Base-by-base conservation (phyloP, 164 flowering plant species). In the Piper betle region DNA sequence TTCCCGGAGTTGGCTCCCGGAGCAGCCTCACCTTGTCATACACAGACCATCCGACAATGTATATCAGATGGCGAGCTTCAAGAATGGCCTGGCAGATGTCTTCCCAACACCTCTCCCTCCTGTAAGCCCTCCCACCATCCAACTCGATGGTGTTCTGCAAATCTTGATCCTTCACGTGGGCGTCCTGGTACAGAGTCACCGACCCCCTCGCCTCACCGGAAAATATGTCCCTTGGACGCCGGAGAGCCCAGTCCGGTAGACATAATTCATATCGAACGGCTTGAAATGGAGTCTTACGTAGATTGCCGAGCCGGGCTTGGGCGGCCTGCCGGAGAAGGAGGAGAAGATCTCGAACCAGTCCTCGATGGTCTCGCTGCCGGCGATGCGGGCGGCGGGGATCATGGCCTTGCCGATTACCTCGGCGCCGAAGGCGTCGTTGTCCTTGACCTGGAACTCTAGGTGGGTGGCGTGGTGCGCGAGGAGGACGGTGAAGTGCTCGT, bases 61-160 rank as follows among this genome's bases (percentile, higher is more conserved):
- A 91, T 8, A 94, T 69, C 86, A 94, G 2, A 68, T 94, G 97
- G 64, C 88, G 99, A 48, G 99, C 99, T 68, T 85, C 99, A 9
- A 77, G 72, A 3, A 94, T 79, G 2, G 97, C 97, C 72, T 85
- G 72, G 62, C 97, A 93, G 50, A 94, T 85, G 62, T 94, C 99
- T 57, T 94, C 99, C 98, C 98, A 93, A 55, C 99, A 93, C 46
- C 72, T 77, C 13, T 54, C 71, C 0, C 79, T 91, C 75, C 18
- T 39, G 60, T 54, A 87, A 42, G 66, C 59, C 73, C 50, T 64
- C 12, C 84, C 82, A 0, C 57, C 73, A 2, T 85, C 97, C 64
- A 90, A 40, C 40, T 72, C 62, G 55, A 90, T 84, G 65, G 65
- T 64, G 2, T 86, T 6, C 3, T 6, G 97, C 37, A 81, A 57